Evolutionary conservation across 2,329 filamentous ascomycete genomes (phyloP).

Genomic region (Dothistroma septosporum): DNA sequence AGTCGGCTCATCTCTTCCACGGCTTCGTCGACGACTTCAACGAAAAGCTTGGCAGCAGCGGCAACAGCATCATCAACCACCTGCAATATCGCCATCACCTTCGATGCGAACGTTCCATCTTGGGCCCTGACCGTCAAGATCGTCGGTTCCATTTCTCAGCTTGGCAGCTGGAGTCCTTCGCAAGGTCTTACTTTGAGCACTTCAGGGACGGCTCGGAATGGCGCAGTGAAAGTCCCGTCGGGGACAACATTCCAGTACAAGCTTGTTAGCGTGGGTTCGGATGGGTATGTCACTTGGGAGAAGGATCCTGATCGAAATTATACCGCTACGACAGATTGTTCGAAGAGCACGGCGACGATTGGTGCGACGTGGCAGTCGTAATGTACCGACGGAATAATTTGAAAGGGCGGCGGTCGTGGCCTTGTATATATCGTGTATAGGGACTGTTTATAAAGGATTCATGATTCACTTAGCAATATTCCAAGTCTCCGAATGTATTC

Average conservation of each 20-base stretch:
- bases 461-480: no score
- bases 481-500: no score
- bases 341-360: neutral
- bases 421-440: neutral
- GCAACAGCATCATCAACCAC: slow-evolving; percentile 20
- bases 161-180: slow-evolving; percentile 57
- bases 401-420: neutral
- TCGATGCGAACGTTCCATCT: slow-evolving; percentile 56
- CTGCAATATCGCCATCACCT: slow-evolving; percentile 54
- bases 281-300: slow-evolving; percentile 61
- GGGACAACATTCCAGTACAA: slow-evolving; percentile 55
- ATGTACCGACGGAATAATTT: neutral
- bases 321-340: slow-evolving; percentile 33
- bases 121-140: slow-evolving; percentile 64
- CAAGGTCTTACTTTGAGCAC: slow-evolving; percentile 57
- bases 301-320: slow-evolving; percentile 49
- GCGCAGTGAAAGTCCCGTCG: slow-evolving; percentile 54
- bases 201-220: slow-evolving; percentile 52
- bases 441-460: neutral
- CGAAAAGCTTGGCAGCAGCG: slow-evolving; percentile 7
- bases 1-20: neutral
- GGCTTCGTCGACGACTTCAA: neutral
- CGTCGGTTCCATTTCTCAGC: slow-evolving; percentile 53
- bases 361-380: neutral
- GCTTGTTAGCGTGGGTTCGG: slow-evolving; percentile 57